Evolutionary conservation across 192 early-diverging fungal genomes (phyloP).

Genomic region (Ambispora gerdemannii): DNA sequence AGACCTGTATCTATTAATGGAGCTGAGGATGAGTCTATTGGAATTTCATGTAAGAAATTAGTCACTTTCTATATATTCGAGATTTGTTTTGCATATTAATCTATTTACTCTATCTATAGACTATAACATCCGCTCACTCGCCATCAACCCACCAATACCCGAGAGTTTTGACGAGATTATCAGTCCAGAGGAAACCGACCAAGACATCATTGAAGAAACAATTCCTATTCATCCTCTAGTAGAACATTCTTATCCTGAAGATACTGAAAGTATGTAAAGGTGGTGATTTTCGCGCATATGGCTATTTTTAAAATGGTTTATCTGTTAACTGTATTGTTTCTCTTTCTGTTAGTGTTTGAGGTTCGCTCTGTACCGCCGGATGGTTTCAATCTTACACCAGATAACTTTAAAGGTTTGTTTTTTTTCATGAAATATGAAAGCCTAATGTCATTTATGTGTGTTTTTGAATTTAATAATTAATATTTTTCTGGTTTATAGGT

Average conservation of each 20-base stretch:
- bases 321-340: no score
- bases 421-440: no score
- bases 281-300: no score
- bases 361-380: not conserved
- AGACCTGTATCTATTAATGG: not conserved
- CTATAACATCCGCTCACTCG: slow-evolving; percentile 1
- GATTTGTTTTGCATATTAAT: not conserved
- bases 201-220: not conserved
- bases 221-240: not conserved
- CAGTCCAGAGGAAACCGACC: not conserved
- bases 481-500: not conserved
- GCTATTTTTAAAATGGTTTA: no score
- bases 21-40: not conserved
- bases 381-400: not conserved
- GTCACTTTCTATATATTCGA: not conserved
- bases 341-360: not conserved
- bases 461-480: not conserved
- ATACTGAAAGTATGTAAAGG: not conserved
- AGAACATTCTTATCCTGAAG: not conserved
- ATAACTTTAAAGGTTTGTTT: not conserved
- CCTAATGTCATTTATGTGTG: no score
- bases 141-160: slow-evolving; percentile 20
- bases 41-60: slow-evolving; percentile 8
- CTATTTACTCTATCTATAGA: not conserved
- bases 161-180: not conserved